phyloP scores from a whole-genome alignment of 805 yeast species.

The Dipodascus albidus region DNA sequence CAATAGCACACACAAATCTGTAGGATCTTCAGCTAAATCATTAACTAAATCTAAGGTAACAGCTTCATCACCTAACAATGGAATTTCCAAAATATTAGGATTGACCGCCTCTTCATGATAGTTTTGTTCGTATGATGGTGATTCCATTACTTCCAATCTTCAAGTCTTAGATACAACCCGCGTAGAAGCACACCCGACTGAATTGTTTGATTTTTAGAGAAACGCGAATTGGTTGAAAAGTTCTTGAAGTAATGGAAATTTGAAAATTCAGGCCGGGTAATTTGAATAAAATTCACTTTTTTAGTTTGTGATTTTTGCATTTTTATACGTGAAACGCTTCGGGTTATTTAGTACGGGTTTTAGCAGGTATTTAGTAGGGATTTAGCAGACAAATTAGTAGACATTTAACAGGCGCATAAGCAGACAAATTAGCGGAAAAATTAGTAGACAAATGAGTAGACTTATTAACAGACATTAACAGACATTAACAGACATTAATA shows the following conservation, averaged over 20 bases:
- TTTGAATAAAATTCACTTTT: not conserved
- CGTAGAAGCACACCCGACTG: no score
- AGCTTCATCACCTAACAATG: conserved; percentile 62
- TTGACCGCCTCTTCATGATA: not conserved
- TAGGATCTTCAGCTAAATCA: conserved; percentile 84
- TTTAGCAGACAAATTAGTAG: no score
- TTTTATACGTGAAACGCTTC: no score
- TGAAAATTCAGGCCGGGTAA: not conserved
- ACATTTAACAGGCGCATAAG: no score
- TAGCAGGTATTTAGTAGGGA: no score
- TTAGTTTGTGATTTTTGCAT: not conserved
- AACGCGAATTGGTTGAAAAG: not conserved
- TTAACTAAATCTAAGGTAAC: conserved; percentile 72
- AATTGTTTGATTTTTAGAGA: no score
- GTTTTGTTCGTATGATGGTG: not conserved
- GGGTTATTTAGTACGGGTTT: no score
- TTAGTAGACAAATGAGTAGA: no score
- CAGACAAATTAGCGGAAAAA: no score
- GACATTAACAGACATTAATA: no score
- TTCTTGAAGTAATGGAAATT: not conserved
- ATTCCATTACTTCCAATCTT: not conserved
- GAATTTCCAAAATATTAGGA: conserved; percentile 45
- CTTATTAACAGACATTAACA: no score
- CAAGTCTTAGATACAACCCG: no score
- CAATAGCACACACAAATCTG: conserved; percentile 65